Percentiles rank a stretch among this genome's conserved stretches.
phyloP scores from a whole-genome alignment of 148 eudicot species.

The Rhododendron williamsianum region DNA sequence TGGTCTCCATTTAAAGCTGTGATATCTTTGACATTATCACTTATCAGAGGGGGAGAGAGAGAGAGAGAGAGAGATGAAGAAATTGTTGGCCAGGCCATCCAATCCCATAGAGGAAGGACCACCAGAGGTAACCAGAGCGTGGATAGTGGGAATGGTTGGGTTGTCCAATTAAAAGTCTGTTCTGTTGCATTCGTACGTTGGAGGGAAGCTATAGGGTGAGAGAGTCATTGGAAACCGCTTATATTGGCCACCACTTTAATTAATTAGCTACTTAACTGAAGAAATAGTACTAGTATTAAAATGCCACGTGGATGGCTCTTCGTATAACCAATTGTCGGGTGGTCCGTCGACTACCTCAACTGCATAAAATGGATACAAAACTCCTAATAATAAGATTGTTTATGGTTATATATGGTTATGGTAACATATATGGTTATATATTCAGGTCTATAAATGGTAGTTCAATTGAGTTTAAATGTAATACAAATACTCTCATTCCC shows the following conservation, averaged over 20 bases:
- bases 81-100: neutral
- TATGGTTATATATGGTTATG: too few species aligned
- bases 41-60: neutral
- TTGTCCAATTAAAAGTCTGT: neutral
- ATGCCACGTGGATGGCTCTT: neutral
- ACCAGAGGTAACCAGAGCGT: neutral
- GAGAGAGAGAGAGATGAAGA: neutral
- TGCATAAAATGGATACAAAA: neutral
- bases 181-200: neutral
- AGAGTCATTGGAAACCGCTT: neutral
- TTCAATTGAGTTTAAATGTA: too few species aligned
- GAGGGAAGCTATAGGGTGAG: neutral
- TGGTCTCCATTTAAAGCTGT: neutral
- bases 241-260: neutral
- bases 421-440: too few species aligned
- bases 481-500: too few species aligned
- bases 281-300: too few species aligned
- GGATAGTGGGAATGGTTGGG: neutral
- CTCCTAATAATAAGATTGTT: too few species aligned
- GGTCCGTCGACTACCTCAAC: neutral
- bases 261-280: neutral
- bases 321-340: neutral
- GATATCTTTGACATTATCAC: neutral
- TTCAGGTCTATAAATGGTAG: too few species aligned
- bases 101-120: neutral